Conservation (phyloP, 2,329 filamentous ascomycete species). For the Colletotrichum tanaceti region DNA sequence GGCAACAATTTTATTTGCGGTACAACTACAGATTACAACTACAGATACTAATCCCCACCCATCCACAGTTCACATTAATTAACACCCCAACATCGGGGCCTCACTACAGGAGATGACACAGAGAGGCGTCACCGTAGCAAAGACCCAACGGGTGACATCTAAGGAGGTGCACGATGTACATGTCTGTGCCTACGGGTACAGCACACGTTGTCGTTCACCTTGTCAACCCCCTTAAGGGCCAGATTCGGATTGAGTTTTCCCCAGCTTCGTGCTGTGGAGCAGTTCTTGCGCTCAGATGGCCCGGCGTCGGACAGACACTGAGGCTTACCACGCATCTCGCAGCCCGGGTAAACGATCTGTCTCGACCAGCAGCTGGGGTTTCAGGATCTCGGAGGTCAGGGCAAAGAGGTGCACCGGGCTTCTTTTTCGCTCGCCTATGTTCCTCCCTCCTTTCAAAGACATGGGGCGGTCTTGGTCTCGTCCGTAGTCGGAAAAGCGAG, state of each 20-base stretch:
- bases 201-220: neutral
- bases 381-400: conserved; percentile 29
- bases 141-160: conserved; percentile 3
- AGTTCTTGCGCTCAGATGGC: conserved; percentile 21
- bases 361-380: conserved; percentile 29
- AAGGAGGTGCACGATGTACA: conserved; percentile 5
- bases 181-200: neutral
- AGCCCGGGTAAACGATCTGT: conserved; percentile 18
- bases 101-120: neutral
- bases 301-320: conserved; percentile 19
- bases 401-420: conserved; percentile 20
- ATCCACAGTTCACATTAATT: neutral
- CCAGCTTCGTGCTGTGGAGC: conserved; percentile 35
- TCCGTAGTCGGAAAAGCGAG: neutral
- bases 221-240: neutral
- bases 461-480: conserved; percentile 16
- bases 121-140: neutral
- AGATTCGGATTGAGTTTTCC: conserved; percentile 28
- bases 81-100: too few species aligned
- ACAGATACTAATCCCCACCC: neutral
- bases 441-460: neutral
- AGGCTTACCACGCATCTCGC: conserved; percentile 35
- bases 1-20: too few species aligned
- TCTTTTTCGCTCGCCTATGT: neutral
- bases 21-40: too few species aligned